Conservation (phyloP, 2,329 filamentous ascomycete species). For the Dendrostoma leiphaemia region DNA sequence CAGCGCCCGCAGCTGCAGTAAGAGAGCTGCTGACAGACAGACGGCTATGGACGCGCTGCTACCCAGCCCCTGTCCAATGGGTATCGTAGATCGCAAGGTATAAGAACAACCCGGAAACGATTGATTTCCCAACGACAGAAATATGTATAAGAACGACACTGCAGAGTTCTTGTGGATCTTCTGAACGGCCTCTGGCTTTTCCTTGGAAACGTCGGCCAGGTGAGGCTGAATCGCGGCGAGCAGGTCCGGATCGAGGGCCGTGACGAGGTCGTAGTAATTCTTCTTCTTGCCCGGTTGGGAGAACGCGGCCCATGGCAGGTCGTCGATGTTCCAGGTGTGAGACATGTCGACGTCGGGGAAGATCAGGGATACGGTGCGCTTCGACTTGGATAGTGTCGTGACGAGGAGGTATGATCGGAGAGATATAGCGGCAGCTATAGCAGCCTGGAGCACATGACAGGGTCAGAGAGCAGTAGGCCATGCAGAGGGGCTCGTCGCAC, state of each 20-base stretch:
- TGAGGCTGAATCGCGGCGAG: constrained; percentile 78
- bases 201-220: constrained; percentile 67
- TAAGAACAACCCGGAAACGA: constrained; percentile 81
- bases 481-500: background rate
- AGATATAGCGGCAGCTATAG: constrained; percentile 92
- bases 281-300: constrained; percentile 83
- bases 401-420: constrained; percentile 95
- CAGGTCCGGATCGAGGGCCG: constrained; percentile 78
- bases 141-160: constrained; percentile 86
- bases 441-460: constrained; percentile 53
- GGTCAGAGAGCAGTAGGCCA: constrained; percentile 13
- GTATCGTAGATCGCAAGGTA: constrained; percentile 89
- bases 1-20: constrained; percentile 84
- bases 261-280: constrained; percentile 88
- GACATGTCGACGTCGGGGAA: constrained; percentile 89
- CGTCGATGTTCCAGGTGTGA: constrained; percentile 92
- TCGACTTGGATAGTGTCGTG: constrained; percentile 89
- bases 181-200: constrained; percentile 66
- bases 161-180: constrained; percentile 85
- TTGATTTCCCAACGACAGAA: constrained; percentile 79
- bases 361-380: constrained; percentile 79
- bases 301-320: constrained; percentile 84
- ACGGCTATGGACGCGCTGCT: constrained; percentile 94
- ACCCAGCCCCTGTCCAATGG: constrained; percentile 85
- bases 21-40: constrained; percentile 78